Evolutionary conservation across 2,329 filamentous ascomycete species (phyloP).

Genomic region (Sporothrix humicola): DNA sequence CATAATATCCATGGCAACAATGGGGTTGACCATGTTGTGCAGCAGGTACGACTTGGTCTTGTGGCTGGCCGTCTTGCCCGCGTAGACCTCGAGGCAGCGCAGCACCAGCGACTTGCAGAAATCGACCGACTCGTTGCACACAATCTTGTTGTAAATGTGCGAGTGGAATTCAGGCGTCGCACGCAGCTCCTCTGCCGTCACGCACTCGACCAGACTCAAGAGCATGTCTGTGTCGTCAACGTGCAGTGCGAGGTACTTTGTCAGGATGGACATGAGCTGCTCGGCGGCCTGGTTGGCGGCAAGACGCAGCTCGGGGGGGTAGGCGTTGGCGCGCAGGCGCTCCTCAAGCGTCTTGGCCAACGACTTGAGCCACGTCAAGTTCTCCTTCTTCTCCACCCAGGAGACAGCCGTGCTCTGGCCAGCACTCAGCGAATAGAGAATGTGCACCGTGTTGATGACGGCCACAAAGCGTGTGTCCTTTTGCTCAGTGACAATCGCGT

Average conservation of each 20-base stretch:
- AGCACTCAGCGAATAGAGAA: slow-evolving; percentile 75
- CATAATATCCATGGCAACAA: slow-evolving; percentile 95
- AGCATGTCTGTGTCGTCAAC: slow-evolving; percentile 81
- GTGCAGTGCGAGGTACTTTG: slow-evolving; percentile 75
- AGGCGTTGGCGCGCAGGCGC: slow-evolving; percentile 70
- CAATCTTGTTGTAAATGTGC: slow-evolving; percentile 85
- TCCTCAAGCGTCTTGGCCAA: slow-evolving; percentile 80
- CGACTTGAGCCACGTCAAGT: slow-evolving; percentile 63
- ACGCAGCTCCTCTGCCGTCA: slow-evolving; percentile 83
- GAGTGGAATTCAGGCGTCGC: slow-evolving; percentile 74
- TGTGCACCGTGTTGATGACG: slow-evolving; percentile 85
- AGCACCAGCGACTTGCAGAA: slow-evolving; percentile 83
- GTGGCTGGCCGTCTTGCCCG: slow-evolving; percentile 77
- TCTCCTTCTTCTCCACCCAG: slow-evolving; percentile 78
- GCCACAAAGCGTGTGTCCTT: slow-evolving; percentile 72
- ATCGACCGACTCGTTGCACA: slow-evolving; percentile 81
- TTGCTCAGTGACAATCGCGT: slow-evolving; percentile 66
- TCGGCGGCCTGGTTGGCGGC: slow-evolving; percentile 88
- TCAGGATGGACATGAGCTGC: slow-evolving; percentile 84
- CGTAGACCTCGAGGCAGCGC: slow-evolving; percentile 86
- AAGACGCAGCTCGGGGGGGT: slow-evolving; percentile 76
- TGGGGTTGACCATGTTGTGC: slow-evolving; percentile 91
- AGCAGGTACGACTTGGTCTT: slow-evolving; percentile 93
- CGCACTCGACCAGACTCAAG: slow-evolving; percentile 80
- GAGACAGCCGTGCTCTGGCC: slow-evolving; percentile 44